phyloP scores from a whole-genome alignment of 306 rosid species.

The Quercus bicolor region DNA sequence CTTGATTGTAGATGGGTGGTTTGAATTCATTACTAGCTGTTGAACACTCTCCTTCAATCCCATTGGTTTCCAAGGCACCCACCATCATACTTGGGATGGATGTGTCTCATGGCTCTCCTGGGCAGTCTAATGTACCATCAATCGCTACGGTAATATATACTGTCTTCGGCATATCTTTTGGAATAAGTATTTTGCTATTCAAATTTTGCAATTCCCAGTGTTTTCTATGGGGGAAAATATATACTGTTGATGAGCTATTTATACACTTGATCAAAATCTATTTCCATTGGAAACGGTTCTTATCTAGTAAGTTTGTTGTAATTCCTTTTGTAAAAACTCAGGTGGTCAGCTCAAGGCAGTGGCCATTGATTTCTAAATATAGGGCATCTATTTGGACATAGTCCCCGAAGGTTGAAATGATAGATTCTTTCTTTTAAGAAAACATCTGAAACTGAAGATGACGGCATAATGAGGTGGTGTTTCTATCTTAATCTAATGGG shows the following conservation, averaged over 20 bases:
- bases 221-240: background rate
- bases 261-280: background rate
- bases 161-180: background rate
- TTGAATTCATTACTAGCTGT: constrained; percentile 68
- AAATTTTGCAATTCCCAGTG: background rate
- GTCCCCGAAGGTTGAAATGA: constrained; percentile 84
- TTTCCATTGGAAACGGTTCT: background rate
- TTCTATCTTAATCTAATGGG: background rate
- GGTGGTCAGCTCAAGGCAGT: constrained; percentile 89
- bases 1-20: constrained; percentile 79
- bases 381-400: constrained; percentile 86
- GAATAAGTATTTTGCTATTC: background rate
- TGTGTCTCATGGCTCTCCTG: constrained; percentile 94
- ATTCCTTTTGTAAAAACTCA: constrained; percentile 19
- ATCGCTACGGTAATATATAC: constrained; percentile 71
- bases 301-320: background rate
- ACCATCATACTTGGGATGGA: constrained; percentile 93
- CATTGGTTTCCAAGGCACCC: constrained; percentile 70
- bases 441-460: constrained; percentile 61
- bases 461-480: constrained; percentile 79
- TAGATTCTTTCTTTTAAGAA: constrained; percentile 73
- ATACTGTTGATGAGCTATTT: background rate
- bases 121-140: constrained; percentile 84
- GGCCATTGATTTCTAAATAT: constrained; percentile 90
- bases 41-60: constrained; percentile 64